Evolutionary conservation across 352 stramenopile species (phyloP).

Genomic region (Hyphochytrium catenoides): DNA sequence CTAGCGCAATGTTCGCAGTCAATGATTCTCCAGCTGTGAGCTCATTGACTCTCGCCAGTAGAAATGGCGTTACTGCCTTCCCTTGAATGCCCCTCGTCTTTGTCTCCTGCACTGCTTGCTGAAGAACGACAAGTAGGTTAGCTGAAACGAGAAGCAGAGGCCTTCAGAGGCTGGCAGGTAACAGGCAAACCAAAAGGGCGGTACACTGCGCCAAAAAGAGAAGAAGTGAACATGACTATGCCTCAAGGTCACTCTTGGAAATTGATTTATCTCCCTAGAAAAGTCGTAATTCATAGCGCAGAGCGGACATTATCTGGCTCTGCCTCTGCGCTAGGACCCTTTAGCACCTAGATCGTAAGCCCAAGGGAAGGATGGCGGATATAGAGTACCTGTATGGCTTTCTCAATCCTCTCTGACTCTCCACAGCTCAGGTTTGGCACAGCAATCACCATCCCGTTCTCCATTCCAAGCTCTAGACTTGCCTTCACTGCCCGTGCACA

Average conservation of each 20-base stretch:
- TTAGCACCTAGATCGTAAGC: background rate
- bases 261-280: too few species aligned
- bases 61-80: conserved; percentile 82
- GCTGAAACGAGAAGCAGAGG: too few species aligned
- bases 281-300: too few species aligned
- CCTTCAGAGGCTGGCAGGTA: too few species aligned
- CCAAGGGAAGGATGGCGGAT: conserved; percentile 2
- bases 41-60: conserved; percentile 70
- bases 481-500: conserved; percentile 58
- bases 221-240: too few species aligned
- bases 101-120: conserved; percentile 51
- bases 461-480: conserved; percentile 40
- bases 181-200: too few species aligned
- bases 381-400: too few species aligned
- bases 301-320: too few species aligned
- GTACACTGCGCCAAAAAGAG: too few species aligned
- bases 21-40: conserved; percentile 76
- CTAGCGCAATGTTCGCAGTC: conserved; percentile 84
- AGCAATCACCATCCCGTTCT: conserved; percentile 54
- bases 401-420: conserved; percentile 55
- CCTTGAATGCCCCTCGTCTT: conserved; percentile 57
- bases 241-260: too few species aligned
- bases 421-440: conserved; percentile 67
- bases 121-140: too few species aligned
- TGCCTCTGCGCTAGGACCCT: conserved; percentile 8